Evolutionary conservation across 208 protist genomes (phyloP).

Genomic region (Trypanosoma lewisi): DNA sequence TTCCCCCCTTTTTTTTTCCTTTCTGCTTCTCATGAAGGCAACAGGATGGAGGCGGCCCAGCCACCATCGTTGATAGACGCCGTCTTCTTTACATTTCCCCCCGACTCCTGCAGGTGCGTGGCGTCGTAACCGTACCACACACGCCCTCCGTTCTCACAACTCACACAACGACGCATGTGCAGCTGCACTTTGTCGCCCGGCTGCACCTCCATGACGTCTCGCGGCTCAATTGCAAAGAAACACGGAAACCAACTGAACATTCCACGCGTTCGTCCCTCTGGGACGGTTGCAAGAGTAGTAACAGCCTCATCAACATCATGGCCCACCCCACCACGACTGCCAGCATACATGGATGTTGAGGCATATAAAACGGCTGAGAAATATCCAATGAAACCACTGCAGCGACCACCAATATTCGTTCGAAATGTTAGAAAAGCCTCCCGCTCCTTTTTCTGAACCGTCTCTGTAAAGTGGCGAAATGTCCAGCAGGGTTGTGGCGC

Average conservation of each 20-base stretch:
- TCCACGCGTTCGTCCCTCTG: conserved; percentile 37
- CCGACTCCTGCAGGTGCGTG: not conserved
- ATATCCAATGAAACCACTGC: conserved; percentile 67
- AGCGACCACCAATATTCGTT: conserved; percentile 34
- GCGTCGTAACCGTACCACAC: conserved; percentile 79
- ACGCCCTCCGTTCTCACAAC: conserved; percentile 11
- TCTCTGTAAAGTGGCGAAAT: conserved; percentile 53
- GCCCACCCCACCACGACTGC: conserved; percentile 5
- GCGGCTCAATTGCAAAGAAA: conserved; percentile 59
- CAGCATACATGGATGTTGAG: no score
- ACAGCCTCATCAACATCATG: conserved; percentile 5
- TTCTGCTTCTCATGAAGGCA: not conserved
- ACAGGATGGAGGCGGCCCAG: conserved; percentile 60
- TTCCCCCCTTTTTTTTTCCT: not conserved
- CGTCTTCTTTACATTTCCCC: conserved; percentile 1
- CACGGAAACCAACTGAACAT: conserved; percentile 91
- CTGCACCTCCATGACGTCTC: conserved; percentile 35
- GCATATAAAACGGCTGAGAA: conserved; percentile 71
- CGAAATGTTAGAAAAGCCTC: conserved; percentile 41
- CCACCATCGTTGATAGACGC: conserved; percentile 56
- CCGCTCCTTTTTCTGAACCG: conserved; percentile 25
- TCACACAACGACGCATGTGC: conserved; percentile 37
- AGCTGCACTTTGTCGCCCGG: conserved; percentile 29
- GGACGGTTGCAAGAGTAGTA: conserved; percentile 23
- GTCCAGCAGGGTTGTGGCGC: conserved; percentile 73